These are phyloP conservation scores for Bipolaris bicolor DNA, from an alignment of 2,329 filamentous ascomycete genomes.

Conservation along the genomic window DNA sequence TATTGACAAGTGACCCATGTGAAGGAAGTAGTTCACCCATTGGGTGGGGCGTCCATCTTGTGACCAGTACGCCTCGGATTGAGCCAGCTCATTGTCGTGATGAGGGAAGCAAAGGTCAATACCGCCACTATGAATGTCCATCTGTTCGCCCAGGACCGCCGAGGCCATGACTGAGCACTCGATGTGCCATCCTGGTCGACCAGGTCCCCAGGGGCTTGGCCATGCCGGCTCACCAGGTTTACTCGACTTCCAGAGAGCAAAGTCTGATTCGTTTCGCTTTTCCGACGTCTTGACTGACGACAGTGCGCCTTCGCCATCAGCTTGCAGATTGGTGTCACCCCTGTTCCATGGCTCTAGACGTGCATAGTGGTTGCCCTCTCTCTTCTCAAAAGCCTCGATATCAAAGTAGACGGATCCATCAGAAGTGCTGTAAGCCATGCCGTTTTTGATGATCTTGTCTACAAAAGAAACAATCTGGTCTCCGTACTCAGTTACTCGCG, in stretches of 20 bases:
- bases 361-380: constrained; percentile 79
- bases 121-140: constrained; percentile 93
- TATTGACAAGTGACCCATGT: constrained; percentile 92
- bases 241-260: constrained; percentile 91
- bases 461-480: constrained; percentile 87
- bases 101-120: constrained; percentile 90
- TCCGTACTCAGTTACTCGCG: constrained; percentile 90
- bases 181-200: constrained; percentile 94
- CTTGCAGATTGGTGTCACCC: constrained; percentile 80
- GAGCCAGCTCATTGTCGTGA: constrained; percentile 80
- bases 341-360: constrained; percentile 83
- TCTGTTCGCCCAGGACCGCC: constrained; percentile 78
- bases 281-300: constrained; percentile 60
- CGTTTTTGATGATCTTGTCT: constrained; percentile 79
- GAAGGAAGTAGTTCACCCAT: constrained; percentile 95
- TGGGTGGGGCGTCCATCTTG: constrained; percentile 56
- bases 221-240: constrained; percentile 92
- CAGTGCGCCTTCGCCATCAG: constrained; percentile 88
- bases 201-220: constrained; percentile 85
- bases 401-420: constrained; percentile 96
- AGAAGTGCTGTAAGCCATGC: constrained; percentile 76
- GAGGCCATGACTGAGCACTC: constrained; percentile 97
- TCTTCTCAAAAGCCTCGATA: constrained; percentile 81
- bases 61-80: constrained; percentile 83
- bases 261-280: constrained; percentile 82